phyloP scores from a whole-genome alignment of 495 filamentous ascomycete genomes.

The Penicillium dipodomyicola region DNA sequence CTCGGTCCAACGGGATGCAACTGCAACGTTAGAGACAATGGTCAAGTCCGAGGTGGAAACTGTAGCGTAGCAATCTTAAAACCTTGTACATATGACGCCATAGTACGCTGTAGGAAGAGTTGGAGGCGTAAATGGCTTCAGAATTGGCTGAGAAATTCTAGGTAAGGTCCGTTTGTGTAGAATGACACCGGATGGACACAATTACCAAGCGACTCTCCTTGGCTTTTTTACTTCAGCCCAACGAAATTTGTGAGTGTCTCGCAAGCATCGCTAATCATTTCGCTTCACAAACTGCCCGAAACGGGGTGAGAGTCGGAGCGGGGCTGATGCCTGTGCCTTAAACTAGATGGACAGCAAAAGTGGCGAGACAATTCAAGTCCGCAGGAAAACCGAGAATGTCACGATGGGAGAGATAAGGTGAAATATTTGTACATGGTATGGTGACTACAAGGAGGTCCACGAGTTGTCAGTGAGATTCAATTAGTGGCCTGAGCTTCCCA shows the following conservation, averaged over 20 bases:
- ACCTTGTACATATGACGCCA: slow-evolving; percentile 18
- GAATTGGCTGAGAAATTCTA: background rate
- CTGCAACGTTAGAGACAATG: slow-evolving; percentile 33
- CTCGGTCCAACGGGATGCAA: slow-evolving; percentile 22
- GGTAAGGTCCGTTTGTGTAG: slow-evolving; percentile 1
- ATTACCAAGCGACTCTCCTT: slow-evolving; percentile 4
- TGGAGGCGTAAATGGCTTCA: background rate
- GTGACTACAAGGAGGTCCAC: no score
- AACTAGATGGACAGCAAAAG: background rate
- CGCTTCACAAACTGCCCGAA: slow-evolving; percentile 1
- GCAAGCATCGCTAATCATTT: background rate
- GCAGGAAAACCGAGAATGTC: background rate
- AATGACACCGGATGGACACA: background rate
- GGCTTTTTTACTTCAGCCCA: no score
- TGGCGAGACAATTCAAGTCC: background rate
- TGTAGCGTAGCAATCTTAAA: slow-evolving; percentile 16
- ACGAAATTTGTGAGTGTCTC: background rate
- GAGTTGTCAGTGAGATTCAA: no score
- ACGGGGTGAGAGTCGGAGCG: slow-evolving; percentile 1
- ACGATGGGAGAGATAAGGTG: slow-evolving; percentile 8
- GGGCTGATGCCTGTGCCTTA: background rate
- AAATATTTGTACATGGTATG: no score
- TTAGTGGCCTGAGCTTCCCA: no score
- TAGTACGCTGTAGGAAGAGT: background rate
- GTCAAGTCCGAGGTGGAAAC: slow-evolving; percentile 23